Evolutionary conservation across 768 basidiomycete genomes (phyloP), one percentile per base, ranked within the genome.

Genomic region (Austroboletus eburneus): DNA sequence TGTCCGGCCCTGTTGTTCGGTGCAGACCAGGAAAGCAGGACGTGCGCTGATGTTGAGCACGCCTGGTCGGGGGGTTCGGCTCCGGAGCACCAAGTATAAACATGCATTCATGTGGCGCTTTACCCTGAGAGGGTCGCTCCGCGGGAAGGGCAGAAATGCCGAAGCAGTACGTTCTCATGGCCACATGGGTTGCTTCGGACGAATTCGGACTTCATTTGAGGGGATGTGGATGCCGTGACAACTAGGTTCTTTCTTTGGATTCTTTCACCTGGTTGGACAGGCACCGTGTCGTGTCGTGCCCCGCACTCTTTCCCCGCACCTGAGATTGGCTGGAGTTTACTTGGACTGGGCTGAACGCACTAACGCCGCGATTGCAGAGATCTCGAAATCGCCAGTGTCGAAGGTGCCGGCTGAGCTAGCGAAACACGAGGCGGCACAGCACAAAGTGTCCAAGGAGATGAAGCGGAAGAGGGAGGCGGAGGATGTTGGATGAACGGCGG

Each of bases 361-460:
- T 66, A 45, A 66, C 48, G 20, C 46, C 50, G 24, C 25, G 25
- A 27, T 27, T 10, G 42, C 66, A 89, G 93, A 97, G 70, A 93
- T 95, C 56, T 84, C 85, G 16, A 97, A 97, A 76, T 91, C 87
- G 54, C 92, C 93, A 0, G 86, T 92, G 52, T 91, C 87, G 10
- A 93, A 93, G 64, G 86, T 96, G 45, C 78, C 94, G 8, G 66
- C 76, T 6, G 94, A 98, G 61, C 72, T 98, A 46, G 91, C 89
- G 12, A 85, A 87, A 58, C 95, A 98, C 65, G 91, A 93, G 61
- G 72, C 91, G 1, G 92, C 94, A 5, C 90, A 91, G 67, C 89
- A 92, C 63, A 85, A 84, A 62, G 85, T 96, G 35, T 87, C 92
- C 45, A 75, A 84, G 59, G 93, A 95, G 68, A 96, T 95, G 93